These are phyloP conservation scores for Euphorbia tirucalli DNA, from an alignment of 345 rosid genomes.

Conservation along the genomic window DNA sequence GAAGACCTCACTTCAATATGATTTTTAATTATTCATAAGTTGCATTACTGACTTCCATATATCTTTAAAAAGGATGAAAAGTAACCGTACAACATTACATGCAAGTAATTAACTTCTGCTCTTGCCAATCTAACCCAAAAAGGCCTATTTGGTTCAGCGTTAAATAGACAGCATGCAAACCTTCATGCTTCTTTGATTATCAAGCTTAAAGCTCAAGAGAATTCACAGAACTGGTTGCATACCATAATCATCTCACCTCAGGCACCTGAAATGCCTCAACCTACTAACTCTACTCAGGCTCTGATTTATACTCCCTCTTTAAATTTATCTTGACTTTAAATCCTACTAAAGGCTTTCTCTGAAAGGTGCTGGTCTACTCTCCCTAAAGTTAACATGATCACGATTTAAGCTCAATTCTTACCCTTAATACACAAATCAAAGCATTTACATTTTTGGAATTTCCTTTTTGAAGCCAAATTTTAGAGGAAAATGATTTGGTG, in stretches of 20 bases:
- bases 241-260: no score
- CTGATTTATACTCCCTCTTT: no score
- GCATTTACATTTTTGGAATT: no score
- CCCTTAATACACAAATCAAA: neutral
- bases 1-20: neutral
- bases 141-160: neutral
- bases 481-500: neutral
- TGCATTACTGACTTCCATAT: neutral
- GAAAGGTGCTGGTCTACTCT: no score
- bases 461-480: neutral
- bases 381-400: no score
- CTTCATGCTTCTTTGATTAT: neutral
- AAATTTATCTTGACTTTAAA: no score
- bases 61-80: neutral
- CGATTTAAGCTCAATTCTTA: no score
- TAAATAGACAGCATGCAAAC: neutral
- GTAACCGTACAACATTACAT: neutral
- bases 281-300: no score
- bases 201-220: neutral
- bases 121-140: neutral
- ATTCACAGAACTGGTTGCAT: neutral
- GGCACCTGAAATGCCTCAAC: no score
- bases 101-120: neutral
- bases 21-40: neutral
- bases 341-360: no score